These are phyloP conservation scores for Taxillus chinensis DNA, from an alignment of 164 flowering plant species.

Conservation along the genomic window DNA sequence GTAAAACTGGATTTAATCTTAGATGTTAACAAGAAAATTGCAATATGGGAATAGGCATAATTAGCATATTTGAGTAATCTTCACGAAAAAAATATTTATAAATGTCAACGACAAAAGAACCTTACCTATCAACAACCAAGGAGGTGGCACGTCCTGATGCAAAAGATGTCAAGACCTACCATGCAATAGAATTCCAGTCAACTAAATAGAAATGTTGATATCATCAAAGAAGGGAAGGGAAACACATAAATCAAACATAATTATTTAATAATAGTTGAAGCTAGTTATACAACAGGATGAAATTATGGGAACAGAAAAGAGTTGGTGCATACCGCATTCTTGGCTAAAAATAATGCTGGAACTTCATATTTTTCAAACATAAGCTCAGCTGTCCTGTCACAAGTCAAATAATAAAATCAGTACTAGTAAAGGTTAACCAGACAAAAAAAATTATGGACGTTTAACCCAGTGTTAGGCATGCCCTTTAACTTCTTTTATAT, in stretches of 20 bases:
- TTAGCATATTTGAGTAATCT: too few species aligned
- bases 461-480: too few species aligned
- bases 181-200: conserved; percentile 1
- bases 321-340: conserved; percentile 73
- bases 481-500: too few species aligned
- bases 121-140: conserved; percentile 87
- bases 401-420: background rate
- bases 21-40: too few species aligned
- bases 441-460: too few species aligned
- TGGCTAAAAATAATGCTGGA: conserved; percentile 94
- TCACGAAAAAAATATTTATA: too few species aligned
- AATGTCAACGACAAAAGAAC: background rate
- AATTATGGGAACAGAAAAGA: background rate
- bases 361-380: conserved; percentile 97
- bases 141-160: conserved; percentile 98
- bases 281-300: background rate
- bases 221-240: background rate
- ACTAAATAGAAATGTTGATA: background rate
- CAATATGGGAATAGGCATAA: too few species aligned
- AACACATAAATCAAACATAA: background rate
- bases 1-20: too few species aligned
- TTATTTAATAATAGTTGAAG: background rate
- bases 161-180: conserved; percentile 91
- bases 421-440: too few species aligned
- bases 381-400: conserved; percentile 83